Conservation (phyloP, 2,329 filamentous ascomycete genomes). For the Microcyclosporella mali region DNA sequence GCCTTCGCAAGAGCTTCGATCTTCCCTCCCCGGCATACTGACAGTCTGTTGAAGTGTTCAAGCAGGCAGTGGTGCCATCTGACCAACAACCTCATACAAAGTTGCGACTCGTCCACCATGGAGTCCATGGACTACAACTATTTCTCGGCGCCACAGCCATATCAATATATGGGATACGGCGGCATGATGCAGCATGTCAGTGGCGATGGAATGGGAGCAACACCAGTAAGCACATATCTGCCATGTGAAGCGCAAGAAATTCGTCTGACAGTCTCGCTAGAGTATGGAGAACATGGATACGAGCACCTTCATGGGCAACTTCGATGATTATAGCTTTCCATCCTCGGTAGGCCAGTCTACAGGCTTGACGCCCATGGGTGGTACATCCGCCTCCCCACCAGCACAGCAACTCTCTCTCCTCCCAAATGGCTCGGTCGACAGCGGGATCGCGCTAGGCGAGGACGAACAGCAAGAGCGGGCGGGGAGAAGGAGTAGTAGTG, state of each 20-base stretch:
- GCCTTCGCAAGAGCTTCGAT: too few species aligned
- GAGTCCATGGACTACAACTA: slow-evolving; percentile 53
- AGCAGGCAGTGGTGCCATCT: not conserved
- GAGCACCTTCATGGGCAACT: slow-evolving; percentile 13
- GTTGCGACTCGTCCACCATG: slow-evolving; percentile 13
- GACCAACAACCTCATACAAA: not conserved
- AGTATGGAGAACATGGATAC: slow-evolving; percentile 23
- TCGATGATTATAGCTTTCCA: slow-evolving; percentile 13
- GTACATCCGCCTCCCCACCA: slow-evolving; percentile 25
- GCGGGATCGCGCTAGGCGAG: slow-evolving; percentile 38
- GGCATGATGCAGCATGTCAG: slow-evolving; percentile 33
- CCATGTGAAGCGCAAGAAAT: not conserved
- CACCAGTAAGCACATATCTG: slow-evolving; percentile 26
- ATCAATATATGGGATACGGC: slow-evolving; percentile 37
- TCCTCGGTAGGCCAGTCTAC: slow-evolving; percentile 4
- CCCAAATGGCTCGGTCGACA: slow-evolving; percentile 37
- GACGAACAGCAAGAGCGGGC: slow-evolving; percentile 19
- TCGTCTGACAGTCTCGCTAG: slow-evolving; percentile 13
- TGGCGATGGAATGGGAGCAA: slow-evolving; percentile 34
- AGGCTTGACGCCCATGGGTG: slow-evolving; percentile 15
- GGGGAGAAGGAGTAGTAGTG: slow-evolving; percentile 38
- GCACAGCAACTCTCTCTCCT: slow-evolving; percentile 21
- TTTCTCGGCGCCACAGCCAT: slow-evolving; percentile 44
- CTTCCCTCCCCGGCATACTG: not conserved
- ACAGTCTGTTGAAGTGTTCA: not conserved